Conservation (phyloP, 805 yeast genomes). For the Myxozyma sirexii region DNA sequence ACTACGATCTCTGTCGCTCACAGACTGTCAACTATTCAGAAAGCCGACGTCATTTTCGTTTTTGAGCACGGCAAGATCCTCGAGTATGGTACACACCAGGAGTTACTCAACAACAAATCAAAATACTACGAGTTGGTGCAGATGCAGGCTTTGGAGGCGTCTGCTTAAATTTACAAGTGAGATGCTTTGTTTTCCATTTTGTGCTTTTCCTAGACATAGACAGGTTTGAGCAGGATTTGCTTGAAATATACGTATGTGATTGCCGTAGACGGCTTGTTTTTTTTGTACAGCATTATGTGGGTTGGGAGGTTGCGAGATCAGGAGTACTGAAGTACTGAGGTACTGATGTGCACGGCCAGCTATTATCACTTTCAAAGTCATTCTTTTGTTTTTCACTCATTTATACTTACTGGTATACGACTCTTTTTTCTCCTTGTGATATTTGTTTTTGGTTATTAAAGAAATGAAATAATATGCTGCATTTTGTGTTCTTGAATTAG, state of each 20-base stretch:
- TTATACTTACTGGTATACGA: neutral
- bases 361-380: neutral
- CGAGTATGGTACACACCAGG: constrained; percentile 54
- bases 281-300: neutral
- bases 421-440: neutral
- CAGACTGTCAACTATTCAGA: constrained; percentile 61
- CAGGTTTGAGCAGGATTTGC: no score
- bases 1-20: constrained; percentile 78
- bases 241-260: no score
- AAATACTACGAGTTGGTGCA: constrained; percentile 47
- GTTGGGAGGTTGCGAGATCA: neutral
- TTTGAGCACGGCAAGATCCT: constrained; percentile 57
- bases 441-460: neutral
- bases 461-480: constrained; percentile 23
- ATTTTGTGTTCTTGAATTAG: neutral
- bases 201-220: no score
- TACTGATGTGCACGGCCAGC: neutral
- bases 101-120: constrained; percentile 44
- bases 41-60: constrained; percentile 56
- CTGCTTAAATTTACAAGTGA: neutral
- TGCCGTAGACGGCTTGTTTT: neutral
- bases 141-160: constrained; percentile 48
- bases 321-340: neutral
- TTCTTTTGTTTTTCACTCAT: neutral
- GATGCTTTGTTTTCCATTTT: neutral